phyloP scores from a whole-genome alignment of 768 basidiomycete species.

The Paxillus ammoniavirescens region DNA sequence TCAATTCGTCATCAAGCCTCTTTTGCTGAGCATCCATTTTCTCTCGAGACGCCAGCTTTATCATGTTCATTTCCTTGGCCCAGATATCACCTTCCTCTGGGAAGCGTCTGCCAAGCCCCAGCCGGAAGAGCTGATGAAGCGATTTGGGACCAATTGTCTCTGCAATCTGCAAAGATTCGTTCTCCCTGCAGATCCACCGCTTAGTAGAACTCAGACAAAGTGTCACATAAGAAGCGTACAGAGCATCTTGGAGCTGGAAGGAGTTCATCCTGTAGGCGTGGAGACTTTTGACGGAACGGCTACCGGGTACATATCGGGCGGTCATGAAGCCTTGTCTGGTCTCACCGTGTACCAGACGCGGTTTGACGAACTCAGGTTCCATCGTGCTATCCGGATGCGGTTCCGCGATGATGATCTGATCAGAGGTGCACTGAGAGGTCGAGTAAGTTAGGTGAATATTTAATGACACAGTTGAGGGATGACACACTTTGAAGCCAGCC shows the following conservation, averaged over 20 bases:
- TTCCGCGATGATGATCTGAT: constrained; percentile 15
- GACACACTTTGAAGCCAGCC: constrained; percentile 46
- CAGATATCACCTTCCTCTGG: constrained; percentile 23
- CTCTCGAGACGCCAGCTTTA: neutral
- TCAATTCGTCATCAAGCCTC: constrained; percentile 12
- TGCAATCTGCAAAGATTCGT: constrained; percentile 26
- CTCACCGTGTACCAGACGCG: constrained; percentile 40
- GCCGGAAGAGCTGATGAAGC: constrained; percentile 27
- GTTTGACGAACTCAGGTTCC: constrained; percentile 24
- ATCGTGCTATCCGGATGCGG: constrained; percentile 20
- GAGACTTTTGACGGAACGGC: constrained; percentile 8
- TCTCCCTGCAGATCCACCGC: constrained; percentile 12
- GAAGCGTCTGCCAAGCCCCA: constrained; percentile 33
- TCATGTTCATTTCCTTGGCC: constrained; percentile 13
- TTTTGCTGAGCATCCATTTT: constrained; percentile 7
- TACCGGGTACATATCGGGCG: constrained; percentile 22
- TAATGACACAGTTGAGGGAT: neutral
- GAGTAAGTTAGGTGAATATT: neutral
- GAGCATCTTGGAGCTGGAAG: constrained; percentile 19
- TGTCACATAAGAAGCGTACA: constrained; percentile 14
- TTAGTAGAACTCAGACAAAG: neutral
- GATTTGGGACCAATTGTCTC: constrained; percentile 21
- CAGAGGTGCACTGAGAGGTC: constrained; percentile 13
- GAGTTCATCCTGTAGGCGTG: constrained; percentile 6
- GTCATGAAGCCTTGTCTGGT: constrained; percentile 41